Conservation (phyloP, 2,329 filamentous ascomycete species). For the Aspergillus cejpii region DNA sequence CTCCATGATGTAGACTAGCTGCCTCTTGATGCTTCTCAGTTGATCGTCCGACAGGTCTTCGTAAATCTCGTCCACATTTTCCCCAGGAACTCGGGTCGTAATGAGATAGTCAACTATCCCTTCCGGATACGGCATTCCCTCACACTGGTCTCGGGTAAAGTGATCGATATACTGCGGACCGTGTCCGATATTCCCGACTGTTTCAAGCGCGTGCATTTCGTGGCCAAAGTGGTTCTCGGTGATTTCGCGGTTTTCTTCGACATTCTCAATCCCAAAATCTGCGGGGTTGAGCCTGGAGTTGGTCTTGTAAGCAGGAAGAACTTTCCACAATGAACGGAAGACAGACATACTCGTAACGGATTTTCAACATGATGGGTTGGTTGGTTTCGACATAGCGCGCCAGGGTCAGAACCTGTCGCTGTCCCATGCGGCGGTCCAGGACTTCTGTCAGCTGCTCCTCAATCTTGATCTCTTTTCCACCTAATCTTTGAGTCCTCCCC, state of each 20-base stretch:
- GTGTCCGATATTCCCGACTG: background rate
- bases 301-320: background rate
- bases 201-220: background rate
- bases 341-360: constrained; percentile 1
- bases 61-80: background rate
- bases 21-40: background rate
- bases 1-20: background rate
- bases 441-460: constrained; percentile 1
- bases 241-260: too few relatives aligned
- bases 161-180: background rate
- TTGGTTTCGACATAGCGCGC: background rate
- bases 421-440: background rate
- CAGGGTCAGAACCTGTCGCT: background rate
- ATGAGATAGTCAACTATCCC: background rate
- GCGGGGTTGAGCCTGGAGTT: too few relatives aligned
- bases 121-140: background rate
- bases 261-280: too few relatives aligned
- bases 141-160: background rate
- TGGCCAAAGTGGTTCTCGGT: too few relatives aligned
- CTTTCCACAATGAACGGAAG: background rate
- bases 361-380: constrained; percentile 1
- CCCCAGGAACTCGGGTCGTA: background rate
- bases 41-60: background rate
- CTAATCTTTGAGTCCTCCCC: too few relatives aligned
- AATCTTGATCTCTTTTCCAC: background rate